Conservation (phyloP, 257 asterid genomes). For the Forsythia viridissima region DNA sequence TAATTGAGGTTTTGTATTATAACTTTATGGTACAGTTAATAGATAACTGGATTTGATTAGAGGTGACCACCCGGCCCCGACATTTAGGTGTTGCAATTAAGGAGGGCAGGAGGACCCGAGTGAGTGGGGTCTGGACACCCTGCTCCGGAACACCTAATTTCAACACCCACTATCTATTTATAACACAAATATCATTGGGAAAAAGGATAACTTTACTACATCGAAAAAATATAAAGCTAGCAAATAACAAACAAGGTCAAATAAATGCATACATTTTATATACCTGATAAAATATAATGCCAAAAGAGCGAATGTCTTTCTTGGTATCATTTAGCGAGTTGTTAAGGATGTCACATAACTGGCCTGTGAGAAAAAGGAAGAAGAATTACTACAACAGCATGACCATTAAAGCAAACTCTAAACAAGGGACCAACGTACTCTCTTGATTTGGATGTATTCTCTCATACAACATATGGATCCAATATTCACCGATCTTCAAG, state of each 20-base stretch:
- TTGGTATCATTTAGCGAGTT: constrained; percentile 33
- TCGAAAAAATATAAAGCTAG: background rate
- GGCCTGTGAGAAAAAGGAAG: constrained; percentile 24
- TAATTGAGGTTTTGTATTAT: too few relatives aligned
- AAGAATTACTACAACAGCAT: constrained; percentile 5
- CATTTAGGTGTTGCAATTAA: too few relatives aligned
- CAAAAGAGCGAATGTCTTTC: constrained; percentile 52
- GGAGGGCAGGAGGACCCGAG: too few relatives aligned
- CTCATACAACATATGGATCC: constrained; percentile 65
- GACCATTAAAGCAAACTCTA: background rate
- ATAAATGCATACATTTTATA: background rate
- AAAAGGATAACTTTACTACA: background rate
- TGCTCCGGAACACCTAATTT: background rate
- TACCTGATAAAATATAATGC: constrained; percentile 54
- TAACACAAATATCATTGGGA: background rate
- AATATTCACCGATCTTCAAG: constrained; percentile 63
- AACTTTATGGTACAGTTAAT: too few relatives aligned
- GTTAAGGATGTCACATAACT: constrained; percentile 24
- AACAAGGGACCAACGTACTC: constrained; percentile 26
- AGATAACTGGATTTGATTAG: too few relatives aligned
- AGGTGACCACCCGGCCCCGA: too few relatives aligned
- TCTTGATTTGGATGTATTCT: constrained; percentile 50
- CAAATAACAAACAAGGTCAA: background rate
- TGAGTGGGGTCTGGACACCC: too few relatives aligned
- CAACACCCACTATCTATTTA: background rate